Base-by-base conservation (phyloP, 2,329 filamentous ascomycete genomes). In the Fusarium multiceps region DNA sequence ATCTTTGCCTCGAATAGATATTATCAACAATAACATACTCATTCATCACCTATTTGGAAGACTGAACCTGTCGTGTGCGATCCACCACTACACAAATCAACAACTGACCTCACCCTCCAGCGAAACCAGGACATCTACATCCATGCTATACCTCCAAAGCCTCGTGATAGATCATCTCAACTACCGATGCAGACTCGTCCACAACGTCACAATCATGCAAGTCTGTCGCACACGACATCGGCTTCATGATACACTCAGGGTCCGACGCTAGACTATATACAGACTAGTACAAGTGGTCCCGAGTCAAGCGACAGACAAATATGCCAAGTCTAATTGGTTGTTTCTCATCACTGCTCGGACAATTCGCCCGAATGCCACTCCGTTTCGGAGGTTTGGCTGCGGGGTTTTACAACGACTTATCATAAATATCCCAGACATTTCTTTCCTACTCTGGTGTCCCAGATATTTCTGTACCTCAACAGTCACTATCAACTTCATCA, bases 401-500 rank as follows among this genome's bases (percentile, higher is more conserved):
- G 49, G 49, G 49, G 49, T 51, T 51, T 51, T 51, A 6, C 20
- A 25, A 51, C 21, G 20, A 51, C 49, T 51, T 51, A 51, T 51
- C 8, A 51, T 37, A 37, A 37, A 37, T 37, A 37, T 37, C 34
- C 34, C 32, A 34, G 32, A 34, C 32, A 18, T 34, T 34, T 34
- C 32, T 18, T 34, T 18, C 18, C 32, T 3, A 18, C 16, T 18
- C 32, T 34, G 16, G 16, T 34, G 32, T 34, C 32, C 18, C 32
- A 34, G 14, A 34, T 34, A 34, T 10, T 32, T 16, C 2, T 27
- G 27, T 27, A 27, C 27, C 27, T 27, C 4, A 27, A 27, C 30
- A 16, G 14, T 32, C 34, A 41, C 18, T 41, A 41, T 6, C 18
- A 41, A 41, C n/a, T 10, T 8, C 34, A 43, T 12, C 41, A 68